Percentiles rank a stretch among this genome's conserved stretches.
Evolutionary conservation across 495 filamentous ascomycete species (phyloP).

Genomic region (Aspergillus hancockii): DNA sequence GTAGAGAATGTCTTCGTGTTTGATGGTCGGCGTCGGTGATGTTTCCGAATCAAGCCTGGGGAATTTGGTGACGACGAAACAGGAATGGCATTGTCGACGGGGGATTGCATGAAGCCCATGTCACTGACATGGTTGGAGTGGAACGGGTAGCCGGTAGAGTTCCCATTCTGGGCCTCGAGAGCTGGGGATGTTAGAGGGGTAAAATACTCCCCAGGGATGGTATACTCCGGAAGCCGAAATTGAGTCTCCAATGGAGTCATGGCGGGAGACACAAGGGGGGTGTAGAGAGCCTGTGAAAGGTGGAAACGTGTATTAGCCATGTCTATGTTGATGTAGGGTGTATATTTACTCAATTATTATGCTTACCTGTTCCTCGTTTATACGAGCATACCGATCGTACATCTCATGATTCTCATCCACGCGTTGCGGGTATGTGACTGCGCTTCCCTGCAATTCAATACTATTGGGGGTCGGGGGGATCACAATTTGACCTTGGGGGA

Average conservation of each 20-base stretch:
- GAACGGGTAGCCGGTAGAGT: conserved; percentile 38
- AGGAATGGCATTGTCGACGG: conserved; percentile 47
- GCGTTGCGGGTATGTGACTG: conserved; percentile 60
- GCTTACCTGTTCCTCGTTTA: conserved; percentile 80
- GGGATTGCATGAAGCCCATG: conserved; percentile 47
- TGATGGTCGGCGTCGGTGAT: conserved; percentile 39
- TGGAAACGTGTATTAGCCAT: conserved; percentile 28
- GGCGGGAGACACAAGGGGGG: conserved; percentile 90
- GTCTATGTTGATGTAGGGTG: conserved; percentile 1
- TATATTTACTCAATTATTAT: not conserved
- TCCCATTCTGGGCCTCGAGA: conserved; percentile 74
- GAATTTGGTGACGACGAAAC: conserved; percentile 30
- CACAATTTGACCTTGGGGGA: conserved; percentile 56
- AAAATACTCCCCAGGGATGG: conserved; percentile 85
- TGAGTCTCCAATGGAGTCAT: conserved; percentile 88
- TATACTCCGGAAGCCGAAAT: conserved; percentile 79
- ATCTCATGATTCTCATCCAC: conserved; percentile 64
- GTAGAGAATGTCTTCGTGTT: conserved; percentile 41
- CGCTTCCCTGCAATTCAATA: conserved; percentile 77
- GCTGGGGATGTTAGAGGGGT: conserved; percentile 93
- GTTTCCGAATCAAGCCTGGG: conserved; percentile 34
- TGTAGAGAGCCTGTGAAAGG: conserved; percentile 74
- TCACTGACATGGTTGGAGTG: conserved; percentile 39
- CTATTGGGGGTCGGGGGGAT: conserved; percentile 94
- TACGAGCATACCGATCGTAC: conserved; percentile 70